Evolutionary conservation across 805 yeast genomes (phyloP), one percentile per base, ranked within the genome.

Genomic region (Wickerhamomyces canadensis): DNA sequence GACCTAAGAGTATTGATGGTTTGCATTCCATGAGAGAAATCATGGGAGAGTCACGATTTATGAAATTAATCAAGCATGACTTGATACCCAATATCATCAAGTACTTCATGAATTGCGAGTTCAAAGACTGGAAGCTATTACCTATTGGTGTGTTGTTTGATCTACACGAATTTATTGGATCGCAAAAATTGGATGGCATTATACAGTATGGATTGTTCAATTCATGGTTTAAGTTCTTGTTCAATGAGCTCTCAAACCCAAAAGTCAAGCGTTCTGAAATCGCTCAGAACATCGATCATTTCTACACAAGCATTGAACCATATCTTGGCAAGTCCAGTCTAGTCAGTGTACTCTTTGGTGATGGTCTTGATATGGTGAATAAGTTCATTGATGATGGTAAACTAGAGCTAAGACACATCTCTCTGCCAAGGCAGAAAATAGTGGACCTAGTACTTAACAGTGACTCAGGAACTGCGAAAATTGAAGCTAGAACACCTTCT

Each of bases 141-240:
- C 41, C 48, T 3, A 24, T 60, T 18, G 37, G 42, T 12, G 36
- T 42, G 4, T 37, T 60, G 2, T 31, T 50, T 13, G 15, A 28
- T 12, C 63, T 66, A 64, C 36, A 45, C 4, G 35, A 37, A 7
- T 35, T 37, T 17, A 42, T 61, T 8, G 27, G 44, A 13, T 27
- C 45, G 4, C 33, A 45, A 13, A 31, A 41, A 11, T 42, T 57
- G 14, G 42, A 44, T 6, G 27, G 31, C 5, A 28, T 71, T 2
- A 25, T 72, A 21, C 62, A 56, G 31, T 44, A 55, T 27, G 57
- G 48, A 17, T 46, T 68, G 15, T 65, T 72, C 38, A 64, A 68
- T 11, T 54, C 23, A 9, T 52, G 51, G 53, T 19, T 42, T 4
- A 28, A 21, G 37, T 35, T 44, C 2, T 27, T 53, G 14, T 46